Conservation (phyloP, 805 yeast genomes). For the Metschnikowia hibisci region DNA sequence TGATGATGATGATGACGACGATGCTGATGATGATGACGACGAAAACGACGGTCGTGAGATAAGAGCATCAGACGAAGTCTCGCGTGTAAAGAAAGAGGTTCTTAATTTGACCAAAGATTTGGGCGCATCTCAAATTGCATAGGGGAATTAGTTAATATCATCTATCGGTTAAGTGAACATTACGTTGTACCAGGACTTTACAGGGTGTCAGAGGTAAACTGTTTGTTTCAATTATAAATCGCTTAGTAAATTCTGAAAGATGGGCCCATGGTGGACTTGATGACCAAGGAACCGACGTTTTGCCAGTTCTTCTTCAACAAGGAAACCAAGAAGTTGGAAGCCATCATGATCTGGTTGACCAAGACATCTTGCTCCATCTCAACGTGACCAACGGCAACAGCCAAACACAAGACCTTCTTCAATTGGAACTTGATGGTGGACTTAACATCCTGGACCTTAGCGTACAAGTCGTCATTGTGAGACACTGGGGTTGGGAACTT, state of each 20-base stretch:
- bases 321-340: slow-evolving; percentile 98
- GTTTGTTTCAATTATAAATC: not conserved
- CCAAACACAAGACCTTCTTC: slow-evolving; percentile 99
- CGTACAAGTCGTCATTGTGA: slow-evolving; percentile 96
- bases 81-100: slow-evolving; percentile 13
- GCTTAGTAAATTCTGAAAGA: slow-evolving; percentile 97
- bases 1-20: slow-evolving; percentile 42
- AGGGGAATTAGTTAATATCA: not conserved
- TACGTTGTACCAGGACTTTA: not conserved
- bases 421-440: slow-evolving; percentile 99
- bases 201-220: not conserved
- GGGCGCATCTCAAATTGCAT: slow-evolving; percentile 6
- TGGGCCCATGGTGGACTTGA: slow-evolving; percentile 99
- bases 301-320: slow-evolving; percentile 99
- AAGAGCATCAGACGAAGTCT: slow-evolving; percentile 10
- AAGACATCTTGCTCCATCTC: slow-evolving; percentile 97
- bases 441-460: slow-evolving; percentile 94
- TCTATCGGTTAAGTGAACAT: not conserved
- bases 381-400: slow-evolving; percentile 99
- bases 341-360: slow-evolving; percentile 97
- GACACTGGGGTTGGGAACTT: slow-evolving; percentile 99
- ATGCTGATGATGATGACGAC: slow-evolving; percentile 25
- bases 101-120: slow-evolving; percentile 7
- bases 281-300: slow-evolving; percentile 98
- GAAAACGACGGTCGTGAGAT: slow-evolving; percentile 10